Conservation (phyloP, 495 filamentous ascomycete genomes). For the Chlorociboria aeruginascens region DNA sequence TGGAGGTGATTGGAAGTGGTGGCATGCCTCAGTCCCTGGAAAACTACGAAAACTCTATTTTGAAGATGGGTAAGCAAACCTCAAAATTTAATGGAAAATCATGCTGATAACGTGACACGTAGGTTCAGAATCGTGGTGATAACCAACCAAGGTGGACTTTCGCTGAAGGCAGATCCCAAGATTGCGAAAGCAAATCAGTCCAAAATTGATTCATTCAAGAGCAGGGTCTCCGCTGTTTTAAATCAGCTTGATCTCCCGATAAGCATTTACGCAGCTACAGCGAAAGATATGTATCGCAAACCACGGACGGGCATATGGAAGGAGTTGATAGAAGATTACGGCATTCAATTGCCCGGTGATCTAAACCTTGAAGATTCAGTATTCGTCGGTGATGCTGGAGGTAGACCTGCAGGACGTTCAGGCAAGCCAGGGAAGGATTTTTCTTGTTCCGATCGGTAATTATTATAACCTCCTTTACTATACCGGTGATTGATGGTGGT, state of each 20-base stretch:
- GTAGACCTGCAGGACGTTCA: slow-evolving; percentile 22
- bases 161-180: slow-evolving; percentile 59
- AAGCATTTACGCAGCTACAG: slow-evolving; percentile 75
- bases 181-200: slow-evolving; percentile 40
- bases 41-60: slow-evolving; percentile 49
- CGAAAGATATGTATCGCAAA: slow-evolving; percentile 70
- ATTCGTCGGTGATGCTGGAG: slow-evolving; percentile 85
- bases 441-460: slow-evolving; percentile 68
- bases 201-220: slow-evolving; percentile 65
- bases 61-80: slow-evolving; percentile 48
- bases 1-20: slow-evolving; percentile 88
- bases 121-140: slow-evolving; percentile 73
- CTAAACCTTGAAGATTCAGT: slow-evolving; percentile 58
- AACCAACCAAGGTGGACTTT: slow-evolving; percentile 80
- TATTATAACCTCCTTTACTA: slow-evolving; percentile 5
- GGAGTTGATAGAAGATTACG: slow-evolving; percentile 64
- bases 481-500: slow-evolving; percentile 11
- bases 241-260: slow-evolving; percentile 63
- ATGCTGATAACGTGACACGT: slow-evolving; percentile 6
- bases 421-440: slow-evolving; percentile 32
- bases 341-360: slow-evolving; percentile 45
- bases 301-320: slow-evolving; percentile 84
- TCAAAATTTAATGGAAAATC: not conserved
- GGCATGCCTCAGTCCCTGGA: slow-evolving; percentile 59
- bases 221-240: slow-evolving; percentile 58